phyloP scores from a whole-genome alignment of 2,329 filamentous ascomycete genomes.

The Aspergillus sp. region DNA sequence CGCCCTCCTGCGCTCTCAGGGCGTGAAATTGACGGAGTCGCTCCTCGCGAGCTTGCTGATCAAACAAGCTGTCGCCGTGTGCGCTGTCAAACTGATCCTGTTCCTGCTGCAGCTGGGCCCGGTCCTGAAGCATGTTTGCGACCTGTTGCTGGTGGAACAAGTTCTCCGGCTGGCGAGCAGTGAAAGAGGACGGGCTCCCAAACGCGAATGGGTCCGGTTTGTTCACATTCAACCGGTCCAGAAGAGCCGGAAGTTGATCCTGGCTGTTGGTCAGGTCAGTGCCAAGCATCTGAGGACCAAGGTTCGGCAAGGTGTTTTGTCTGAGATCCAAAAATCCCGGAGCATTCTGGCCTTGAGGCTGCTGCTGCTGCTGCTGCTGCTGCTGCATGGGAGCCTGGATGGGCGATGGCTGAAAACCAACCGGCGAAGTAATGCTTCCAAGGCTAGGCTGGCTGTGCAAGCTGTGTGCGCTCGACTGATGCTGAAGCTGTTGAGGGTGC shows the following conservation, averaged over 20 bases:
- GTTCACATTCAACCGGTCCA: constrained; percentile 58
- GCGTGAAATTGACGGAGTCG: constrained; percentile 78
- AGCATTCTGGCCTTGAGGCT: constrained; percentile 36
- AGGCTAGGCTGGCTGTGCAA: constrained; percentile 96
- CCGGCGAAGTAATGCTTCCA: constrained; percentile 85
- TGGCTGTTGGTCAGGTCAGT: constrained; percentile 51
- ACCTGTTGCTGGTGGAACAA: constrained; percentile 49
- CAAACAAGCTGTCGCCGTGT: constrained; percentile 39
- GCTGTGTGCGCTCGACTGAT: constrained; percentile 91
- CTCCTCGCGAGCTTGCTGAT: constrained; percentile 50
- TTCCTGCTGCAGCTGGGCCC: constrained; percentile 53
- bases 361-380: constrained; percentile 28
- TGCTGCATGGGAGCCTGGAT: constrained; percentile 53
- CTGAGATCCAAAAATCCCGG: constrained; percentile 62
- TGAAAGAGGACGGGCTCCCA: constrained; percentile 38
- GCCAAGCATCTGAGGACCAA: constrained; percentile 36
- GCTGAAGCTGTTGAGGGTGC: constrained; percentile 62
- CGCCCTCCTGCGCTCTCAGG: constrained; percentile 63
- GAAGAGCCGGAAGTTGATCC: constrained; percentile 59
- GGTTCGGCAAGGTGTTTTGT: constrained; percentile 34
- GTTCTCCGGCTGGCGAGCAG: constrained; percentile 38
- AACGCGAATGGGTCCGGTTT: constrained; percentile 45
- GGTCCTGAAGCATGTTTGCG: constrained; percentile 52
- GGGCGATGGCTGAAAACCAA: constrained; percentile 56
- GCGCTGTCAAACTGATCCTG: constrained; percentile 47